phyloP scores from a whole-genome alignment of 768 basidiomycete species.

The Boletellus ananas region DNA sequence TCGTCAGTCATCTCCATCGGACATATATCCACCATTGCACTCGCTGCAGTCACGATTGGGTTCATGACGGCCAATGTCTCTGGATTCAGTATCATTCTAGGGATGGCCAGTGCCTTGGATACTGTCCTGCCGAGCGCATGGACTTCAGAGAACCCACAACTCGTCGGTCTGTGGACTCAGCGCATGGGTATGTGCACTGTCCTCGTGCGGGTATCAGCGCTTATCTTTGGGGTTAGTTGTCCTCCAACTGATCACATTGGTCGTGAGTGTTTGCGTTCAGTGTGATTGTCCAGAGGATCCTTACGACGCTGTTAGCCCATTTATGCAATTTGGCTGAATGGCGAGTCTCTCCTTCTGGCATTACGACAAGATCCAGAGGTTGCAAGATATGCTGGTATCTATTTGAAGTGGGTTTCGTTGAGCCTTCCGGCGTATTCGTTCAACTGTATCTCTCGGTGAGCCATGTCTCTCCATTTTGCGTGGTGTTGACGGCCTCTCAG shows the following conservation, averaged over 20 bases:
- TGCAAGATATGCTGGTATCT: conserved; percentile 67
- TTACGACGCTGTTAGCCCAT: conserved; percentile 40
- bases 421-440: conserved; percentile 74
- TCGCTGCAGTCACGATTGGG: conserved; percentile 77
- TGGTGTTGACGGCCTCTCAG: conserved; percentile 49
- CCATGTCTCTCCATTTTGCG: conserved; percentile 26
- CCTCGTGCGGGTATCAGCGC: background rate
- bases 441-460: conserved; percentile 48
- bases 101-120: conserved; percentile 83
- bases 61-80: conserved; percentile 69
- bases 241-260: conserved; percentile 31
- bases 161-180: conserved; percentile 90
- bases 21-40: conserved; percentile 83
- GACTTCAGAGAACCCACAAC: conserved; percentile 80
- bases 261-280: conserved; percentile 43
- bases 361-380: conserved; percentile 80
- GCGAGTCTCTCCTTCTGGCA: conserved; percentile 69
- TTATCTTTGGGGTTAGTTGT: conserved; percentile 9
- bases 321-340: conserved; percentile 73
- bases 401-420: conserved; percentile 70
- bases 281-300: background rate
- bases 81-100: conserved; percentile 67
- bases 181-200: conserved; percentile 60
- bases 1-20: conserved; percentile 88
- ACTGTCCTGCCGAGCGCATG: conserved; percentile 92